Base-by-base conservation (phyloP, 768 basidiomycete genomes). In the Tulasnella sp. region DNA sequence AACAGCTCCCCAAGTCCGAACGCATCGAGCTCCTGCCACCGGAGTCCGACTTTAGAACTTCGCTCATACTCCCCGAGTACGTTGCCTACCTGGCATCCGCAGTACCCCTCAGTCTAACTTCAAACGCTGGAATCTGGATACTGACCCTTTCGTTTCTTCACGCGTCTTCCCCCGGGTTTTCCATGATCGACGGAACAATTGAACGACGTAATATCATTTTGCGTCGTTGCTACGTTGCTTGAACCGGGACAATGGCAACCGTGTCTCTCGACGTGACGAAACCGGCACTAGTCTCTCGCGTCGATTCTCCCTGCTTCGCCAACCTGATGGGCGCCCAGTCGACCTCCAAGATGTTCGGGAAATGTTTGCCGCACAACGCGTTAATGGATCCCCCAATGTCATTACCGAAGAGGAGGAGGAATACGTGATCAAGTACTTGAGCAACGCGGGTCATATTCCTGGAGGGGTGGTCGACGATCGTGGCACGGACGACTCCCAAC, bases 401-500 rank as follows among this genome's bases (percentile, higher is more conserved):
- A 89, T 95, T 73, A 88, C 91, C 74, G 92, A 93, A 84, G 92
- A 91, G 82, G 94, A 95, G 83, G 92, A 94, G 85, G 91, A 91
- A 77, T 93, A 95, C 90, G 87, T 95, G 79, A 84, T 95, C 79
- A 90, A 92, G 85, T 91, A 90, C 18, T 86, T 95, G 77, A 89
- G 89, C 74, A 83, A 86, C 78, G 83, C 88, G n/a, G 87, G 86
- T 79, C 82, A 69, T 67, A 79, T 78, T 42, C 79, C 71, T 29
- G 80, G 71, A 32, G 77, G 40, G 55, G 70, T 72, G 35, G 77
- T 77, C 9, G 77, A 77, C 20, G 77, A 77, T 73, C 69, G 77
- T 29, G 51, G 57, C 57, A 72, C 77, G 40, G 77, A 77, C 55
- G 77, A 77, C 61, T 67, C 61, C 32, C 61, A 67, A 35, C 61